Percentiles rank a stretch among this genome's conserved stretches.
These are phyloP conservation scores for Bimuria novae-zelandiae DNA, from an alignment of 2,329 filamentous ascomycete species.

Conservation along the genomic window DNA sequence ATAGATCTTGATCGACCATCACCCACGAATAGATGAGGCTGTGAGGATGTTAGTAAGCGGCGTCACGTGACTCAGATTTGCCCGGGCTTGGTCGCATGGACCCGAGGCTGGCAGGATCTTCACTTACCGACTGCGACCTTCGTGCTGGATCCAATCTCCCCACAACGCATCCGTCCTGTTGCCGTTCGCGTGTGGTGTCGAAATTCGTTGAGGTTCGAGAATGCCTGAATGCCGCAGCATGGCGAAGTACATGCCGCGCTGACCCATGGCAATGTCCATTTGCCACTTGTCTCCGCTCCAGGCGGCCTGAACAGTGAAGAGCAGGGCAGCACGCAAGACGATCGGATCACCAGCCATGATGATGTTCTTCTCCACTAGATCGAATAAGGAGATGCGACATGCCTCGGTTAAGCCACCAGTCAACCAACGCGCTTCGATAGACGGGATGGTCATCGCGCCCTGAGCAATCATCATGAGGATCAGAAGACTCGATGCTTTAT, in stretches of 20 bases:
- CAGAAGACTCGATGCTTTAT: conserved; percentile 67
- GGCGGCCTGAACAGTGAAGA: conserved; percentile 70
- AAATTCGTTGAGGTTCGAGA: conserved; percentile 59
- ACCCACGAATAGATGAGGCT: conserved; percentile 77
- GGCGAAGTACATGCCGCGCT: conserved; percentile 72
- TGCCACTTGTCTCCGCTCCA: conserved; percentile 80
- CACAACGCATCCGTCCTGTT: conserved; percentile 58
- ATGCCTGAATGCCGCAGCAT: conserved; percentile 74
- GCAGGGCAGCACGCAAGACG: conserved; percentile 66
- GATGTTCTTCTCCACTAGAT: conserved; percentile 73
- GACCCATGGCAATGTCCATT: conserved; percentile 77
- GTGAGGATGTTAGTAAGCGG: conserved; percentile 23
- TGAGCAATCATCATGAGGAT: conserved; percentile 75
- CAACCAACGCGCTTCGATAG: conserved; percentile 66
- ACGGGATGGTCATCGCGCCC: conserved; percentile 69
- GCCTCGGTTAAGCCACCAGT: conserved; percentile 71
- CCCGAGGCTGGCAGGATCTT: conserved; percentile 17
- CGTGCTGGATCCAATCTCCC: conserved; percentile 68
- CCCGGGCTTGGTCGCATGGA: background rate
- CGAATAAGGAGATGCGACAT: conserved; percentile 72
- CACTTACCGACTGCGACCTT: conserved; percentile 65
- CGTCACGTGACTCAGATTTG: conserved; percentile 26
- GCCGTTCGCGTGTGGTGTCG: conserved; percentile 53
- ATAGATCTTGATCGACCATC: conserved; percentile 70
- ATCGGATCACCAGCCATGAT: conserved; percentile 68